Evolutionary conservation across 768 basidiomycete genomes (phyloP).

Genomic region (Kwoniella europaea): DNA sequence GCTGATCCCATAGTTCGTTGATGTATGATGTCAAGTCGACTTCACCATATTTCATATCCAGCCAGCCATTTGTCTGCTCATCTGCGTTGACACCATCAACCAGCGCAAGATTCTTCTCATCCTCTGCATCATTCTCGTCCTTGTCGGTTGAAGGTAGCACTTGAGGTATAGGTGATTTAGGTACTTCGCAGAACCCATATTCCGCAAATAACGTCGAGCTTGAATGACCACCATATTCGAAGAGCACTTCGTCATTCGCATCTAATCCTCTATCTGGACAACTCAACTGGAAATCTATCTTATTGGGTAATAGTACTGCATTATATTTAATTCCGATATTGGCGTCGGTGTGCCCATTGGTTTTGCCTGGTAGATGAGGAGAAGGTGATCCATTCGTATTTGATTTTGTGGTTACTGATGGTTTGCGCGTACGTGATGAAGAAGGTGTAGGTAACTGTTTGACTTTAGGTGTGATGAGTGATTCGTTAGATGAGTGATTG

Average conservation of each 20-base stretch:
- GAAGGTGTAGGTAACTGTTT: slow-evolving; percentile 59
- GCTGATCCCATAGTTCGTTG: slow-evolving; percentile 44
- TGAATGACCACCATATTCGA: slow-evolving; percentile 79
- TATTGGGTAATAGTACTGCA: slow-evolving; percentile 34
- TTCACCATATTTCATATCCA: slow-evolving; percentile 61
- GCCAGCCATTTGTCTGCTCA: slow-evolving; percentile 36
- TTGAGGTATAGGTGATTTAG: background rate
- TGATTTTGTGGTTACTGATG: slow-evolving; percentile 55
- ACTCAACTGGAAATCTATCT: slow-evolving; percentile 57
- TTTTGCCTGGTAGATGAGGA: slow-evolving; percentile 64
- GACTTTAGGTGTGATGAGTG: slow-evolving; percentile 37
- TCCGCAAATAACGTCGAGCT: slow-evolving; percentile 81
- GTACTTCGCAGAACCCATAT: slow-evolving; percentile 76
- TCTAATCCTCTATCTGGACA: slow-evolving; percentile 61
- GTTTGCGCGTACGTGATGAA: slow-evolving; percentile 1
- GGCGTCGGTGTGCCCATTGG: slow-evolving; percentile 4
- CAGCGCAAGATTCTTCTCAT: no score
- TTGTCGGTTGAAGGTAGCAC: background rate
- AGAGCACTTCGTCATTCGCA: slow-evolving; percentile 70
- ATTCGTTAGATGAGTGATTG: slow-evolving; percentile 66
- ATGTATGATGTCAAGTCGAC: slow-evolving; percentile 70
- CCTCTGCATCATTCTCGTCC: slow-evolving; percentile 6
- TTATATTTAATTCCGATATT: slow-evolving; percentile 25
- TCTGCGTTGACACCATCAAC: slow-evolving; percentile 19
- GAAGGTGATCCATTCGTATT: slow-evolving; percentile 38